Evolutionary conservation across 2,329 filamentous ascomycete genomes (phyloP), one percentile per base, ranked within the genome.

Genomic region (Colletotrichum endophyticum): DNA sequence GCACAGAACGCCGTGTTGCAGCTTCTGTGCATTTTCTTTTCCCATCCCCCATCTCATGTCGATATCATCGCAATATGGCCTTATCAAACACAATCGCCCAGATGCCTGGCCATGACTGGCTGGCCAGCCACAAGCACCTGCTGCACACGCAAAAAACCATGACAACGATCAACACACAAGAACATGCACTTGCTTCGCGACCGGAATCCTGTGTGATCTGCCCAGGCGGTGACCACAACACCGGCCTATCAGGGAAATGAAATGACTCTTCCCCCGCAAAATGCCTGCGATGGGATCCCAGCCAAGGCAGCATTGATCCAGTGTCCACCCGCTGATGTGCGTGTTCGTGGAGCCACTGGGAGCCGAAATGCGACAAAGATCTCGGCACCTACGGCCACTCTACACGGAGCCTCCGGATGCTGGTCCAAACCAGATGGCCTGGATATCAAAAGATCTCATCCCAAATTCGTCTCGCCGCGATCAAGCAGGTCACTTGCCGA

Each of bases 211-310:
- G 57, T 74, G 44, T 73, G 64, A 73, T 73, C 70, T 69, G 70
- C 36, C 57, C 16, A 28, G 70, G 63, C 32, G 73, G 73, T 44
- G 73, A 73, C 70, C 49, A 73, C 19, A 30, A 71, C 8, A 64
- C 27, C 44, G 57, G 63, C 73, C 73, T 75, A 73, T 75, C 63
- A 73, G 56, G 66, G 57, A 34, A 73, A 73, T 66, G 59, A 61
- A 53, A 68, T 73, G 70, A 76, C 74, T 73, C 70, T 73, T 76
- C 70, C 74, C 70, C 74, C 74, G 70, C 74, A 76, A 76, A 76
- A 69, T 69, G 57, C 64, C 69, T 28, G 59, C 44, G 64, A 76
- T 76, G 74, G 64, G 70, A 76, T 70, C 74, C 74, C 32, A 66
- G 74, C 70, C 74, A 73, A 74, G 64, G 57, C 64, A 59, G 59